A percentile compares a stretch with the other conserved stretches of the same genome.
These are phyloP conservation scores for Monosporozyma unispora DNA, from an alignment of 805 yeast species.

Conservation along the genomic window DNA sequence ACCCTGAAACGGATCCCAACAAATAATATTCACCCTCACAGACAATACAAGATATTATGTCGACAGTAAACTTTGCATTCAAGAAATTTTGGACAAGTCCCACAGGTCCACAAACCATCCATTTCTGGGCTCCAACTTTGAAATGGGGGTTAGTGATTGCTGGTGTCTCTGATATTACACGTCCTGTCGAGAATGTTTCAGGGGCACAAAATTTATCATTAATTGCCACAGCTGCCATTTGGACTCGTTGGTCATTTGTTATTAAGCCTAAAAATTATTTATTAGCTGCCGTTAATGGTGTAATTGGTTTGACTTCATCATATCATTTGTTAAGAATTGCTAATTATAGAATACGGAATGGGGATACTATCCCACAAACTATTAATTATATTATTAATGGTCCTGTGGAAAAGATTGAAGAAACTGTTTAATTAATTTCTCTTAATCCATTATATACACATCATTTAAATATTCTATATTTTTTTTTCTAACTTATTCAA, in stretches of 20 bases:
- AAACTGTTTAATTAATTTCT: neutral
- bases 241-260: constrained; percentile 98
- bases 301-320: constrained; percentile 85
- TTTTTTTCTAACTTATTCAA: too few relatives aligned
- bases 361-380: constrained; percentile 53
- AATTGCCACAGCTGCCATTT: constrained; percentile 84
- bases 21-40: neutral
- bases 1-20: neutral
- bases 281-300: constrained; percentile 89
- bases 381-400: constrained; percentile 53
- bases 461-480: neutral
- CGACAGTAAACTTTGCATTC: constrained; percentile 34
- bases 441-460: neutral
- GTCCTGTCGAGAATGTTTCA: constrained; percentile 89
- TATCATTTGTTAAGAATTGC: constrained; percentile 69
- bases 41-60: neutral
- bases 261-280: constrained; percentile 82
- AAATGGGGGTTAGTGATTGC: constrained; percentile 93
- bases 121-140: constrained; percentile 84
- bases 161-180: constrained; percentile 73
- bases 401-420: constrained; percentile 1
- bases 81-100: constrained; percentile 69
- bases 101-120: constrained; percentile 94
- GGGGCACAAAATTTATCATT: constrained; percentile 68
- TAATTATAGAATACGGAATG: constrained; percentile 53